phyloP scores from a whole-genome alignment of 768 basidiomycete genomes.

The Panaeolus cyanescens region DNA sequence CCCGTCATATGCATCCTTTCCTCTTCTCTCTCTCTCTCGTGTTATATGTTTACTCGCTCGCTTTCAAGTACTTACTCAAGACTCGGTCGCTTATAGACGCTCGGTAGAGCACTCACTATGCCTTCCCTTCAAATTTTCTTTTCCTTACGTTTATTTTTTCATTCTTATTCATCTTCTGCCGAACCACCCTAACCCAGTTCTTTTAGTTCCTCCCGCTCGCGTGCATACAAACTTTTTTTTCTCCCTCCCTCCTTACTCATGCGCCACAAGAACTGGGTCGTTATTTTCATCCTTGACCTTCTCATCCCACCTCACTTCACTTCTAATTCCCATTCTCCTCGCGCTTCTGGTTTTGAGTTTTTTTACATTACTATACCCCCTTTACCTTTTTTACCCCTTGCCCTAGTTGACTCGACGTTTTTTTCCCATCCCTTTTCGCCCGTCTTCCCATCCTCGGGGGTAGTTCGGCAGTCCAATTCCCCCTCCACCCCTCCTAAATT shows the following conservation, averaged over 20 bases:
- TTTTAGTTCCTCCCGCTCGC: neutral
- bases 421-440: neutral
- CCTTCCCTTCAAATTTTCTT: neutral
- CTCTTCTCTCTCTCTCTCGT: neutral
- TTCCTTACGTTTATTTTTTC: neutral
- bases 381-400: too few species aligned
- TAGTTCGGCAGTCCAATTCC: neutral
- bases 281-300: neutral
- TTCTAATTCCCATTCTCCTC: neutral
- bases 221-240: neutral
- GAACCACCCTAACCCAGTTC: neutral
- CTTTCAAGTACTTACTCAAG: neutral
- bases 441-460: neutral
- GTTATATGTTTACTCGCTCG: too few species aligned
- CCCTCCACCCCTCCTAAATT: neutral
- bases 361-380: neutral
- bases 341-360: neutral
- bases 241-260: neutral
- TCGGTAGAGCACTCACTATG: neutral
- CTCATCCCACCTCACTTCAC: neutral
- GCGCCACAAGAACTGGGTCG: neutral
- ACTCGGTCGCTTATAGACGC: neutral
- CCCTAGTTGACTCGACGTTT: too few species aligned
- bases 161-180: neutral
- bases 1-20: neutral